Evolutionary conservation across 805 yeast genomes (phyloP).

Genomic region (Pichia heedii): DNA sequence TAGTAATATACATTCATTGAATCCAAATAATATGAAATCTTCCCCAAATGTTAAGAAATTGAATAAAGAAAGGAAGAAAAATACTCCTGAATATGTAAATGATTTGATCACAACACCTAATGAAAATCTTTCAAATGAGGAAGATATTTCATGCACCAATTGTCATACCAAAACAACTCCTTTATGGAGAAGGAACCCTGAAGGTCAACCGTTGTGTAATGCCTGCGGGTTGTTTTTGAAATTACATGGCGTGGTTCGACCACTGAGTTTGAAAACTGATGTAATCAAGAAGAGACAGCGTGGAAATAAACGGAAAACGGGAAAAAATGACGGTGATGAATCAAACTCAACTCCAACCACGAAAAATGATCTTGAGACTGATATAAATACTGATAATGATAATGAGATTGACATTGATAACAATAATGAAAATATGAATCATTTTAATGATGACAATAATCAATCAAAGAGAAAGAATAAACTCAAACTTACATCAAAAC

Average conservation of each 20-base stretch:
- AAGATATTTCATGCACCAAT: constrained; percentile 53
- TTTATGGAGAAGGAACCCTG: constrained; percentile 87
- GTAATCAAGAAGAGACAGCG: constrained; percentile 81
- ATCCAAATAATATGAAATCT: too few relatives aligned
- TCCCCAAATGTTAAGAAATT: too few relatives aligned
- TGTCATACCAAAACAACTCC: constrained; percentile 93
- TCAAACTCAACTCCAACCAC: constrained; percentile 36
- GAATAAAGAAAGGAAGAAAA: not conserved
- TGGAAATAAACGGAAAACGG: constrained; percentile 17
- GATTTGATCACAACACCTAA: not conserved
- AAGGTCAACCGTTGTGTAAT: constrained; percentile 88
- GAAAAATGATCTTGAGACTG: not conserved
- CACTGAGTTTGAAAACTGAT: constrained; percentile 61
- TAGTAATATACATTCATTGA: constrained; percentile 6
- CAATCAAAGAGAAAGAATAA: not conserved
- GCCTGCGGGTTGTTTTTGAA: constrained; percentile 93
- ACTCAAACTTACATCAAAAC: not conserved
- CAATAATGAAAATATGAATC: not conserved
- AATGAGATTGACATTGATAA: not conserved
- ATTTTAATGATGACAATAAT: not conserved
- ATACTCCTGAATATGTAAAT: not conserved
- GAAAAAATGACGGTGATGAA: constrained; percentile 38
- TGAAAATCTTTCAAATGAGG: constrained; percentile 2
- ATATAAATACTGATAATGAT: not conserved
- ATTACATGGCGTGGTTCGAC: constrained; percentile 92